phyloP scores from a whole-genome alignment of 352 stramenopile species.

The Globisporangium takayamanum region DNA sequence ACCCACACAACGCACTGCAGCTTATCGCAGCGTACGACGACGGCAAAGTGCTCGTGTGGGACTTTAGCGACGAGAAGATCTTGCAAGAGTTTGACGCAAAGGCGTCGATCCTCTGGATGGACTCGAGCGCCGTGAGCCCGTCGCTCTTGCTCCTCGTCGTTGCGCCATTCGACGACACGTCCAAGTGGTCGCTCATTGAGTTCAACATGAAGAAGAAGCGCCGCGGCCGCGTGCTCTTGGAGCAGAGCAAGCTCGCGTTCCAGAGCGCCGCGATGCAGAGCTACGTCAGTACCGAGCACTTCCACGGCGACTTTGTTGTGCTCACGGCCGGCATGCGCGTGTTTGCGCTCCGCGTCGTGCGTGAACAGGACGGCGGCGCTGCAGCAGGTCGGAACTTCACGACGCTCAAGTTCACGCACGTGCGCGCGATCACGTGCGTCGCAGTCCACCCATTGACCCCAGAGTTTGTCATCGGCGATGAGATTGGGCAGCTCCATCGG shows the following conservation, averaged over 20 bases:
- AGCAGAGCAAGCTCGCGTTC: slow-evolving; percentile 43
- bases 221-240: slow-evolving; percentile 33
- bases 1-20: slow-evolving; percentile 67
- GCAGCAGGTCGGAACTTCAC: slow-evolving; percentile 22
- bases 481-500: slow-evolving; percentile 55
- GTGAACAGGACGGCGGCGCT: slow-evolving; percentile 22
- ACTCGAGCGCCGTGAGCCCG: slow-evolving; percentile 38
- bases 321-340: slow-evolving; percentile 27
- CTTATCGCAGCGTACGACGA: slow-evolving; percentile 64
- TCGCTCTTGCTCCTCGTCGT: slow-evolving; percentile 57
- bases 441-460: slow-evolving; percentile 35
- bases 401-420: slow-evolving; percentile 39
- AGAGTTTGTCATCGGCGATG: slow-evolving; percentile 68
- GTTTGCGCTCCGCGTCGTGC: slow-evolving; percentile 35
- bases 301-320: slow-evolving; percentile 48
- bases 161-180: slow-evolving; percentile 7
- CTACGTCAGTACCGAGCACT: slow-evolving; percentile 20
- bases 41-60: slow-evolving; percentile 60
- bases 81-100: slow-evolving; percentile 45
- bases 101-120: slow-evolving; percentile 63
- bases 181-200: slow-evolving; percentile 51
- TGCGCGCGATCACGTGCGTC: slow-evolving; percentile 51
- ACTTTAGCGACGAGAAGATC: slow-evolving; percentile 68
- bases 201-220: slow-evolving; percentile 74
- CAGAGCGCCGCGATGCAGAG: slow-evolving; percentile 47